Base-by-base conservation (phyloP, 768 basidiomycete species). In the Filobasidium floriforme region DNA sequence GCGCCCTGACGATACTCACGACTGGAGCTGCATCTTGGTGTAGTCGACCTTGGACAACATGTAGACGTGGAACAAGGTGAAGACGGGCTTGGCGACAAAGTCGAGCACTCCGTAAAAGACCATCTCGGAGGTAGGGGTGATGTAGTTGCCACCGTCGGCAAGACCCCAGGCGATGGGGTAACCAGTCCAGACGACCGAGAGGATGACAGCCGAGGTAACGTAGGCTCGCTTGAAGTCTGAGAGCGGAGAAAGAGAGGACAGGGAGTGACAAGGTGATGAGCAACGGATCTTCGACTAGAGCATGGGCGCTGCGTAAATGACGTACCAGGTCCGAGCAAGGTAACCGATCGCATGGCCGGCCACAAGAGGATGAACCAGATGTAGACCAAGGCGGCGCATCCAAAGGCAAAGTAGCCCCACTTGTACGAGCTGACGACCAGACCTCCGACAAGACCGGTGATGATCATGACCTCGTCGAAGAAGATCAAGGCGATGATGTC, bases 111-210 rank as follows among this genome's bases (percentile, higher is more conserved):
- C 84, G 74, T 84, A 85, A 73, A 80, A 82, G 68, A 62, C 46
- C 83, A 84, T 85, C 75, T 85, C 84, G 4, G 79, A 77, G 44
- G 81, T 81, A 28, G 82, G 80, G 5, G 80, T 70, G 71, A 86
- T 85, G 63, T 78, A 79, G 74, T 84, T 82, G 6, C 80, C 79
- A 18, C 84, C 84, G 63, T 85, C 84, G 28, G 81, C 80, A 37
- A 83, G 77, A 59, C 82, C 84, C 85, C 85, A 85, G 28, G 80
- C 80, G 68, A 86, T 81, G 11, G 85, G 75, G 77, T 85, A 85
- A n/a, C 84, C 69, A 65, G 83, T 63, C 82, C 83, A 85, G 69
- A 85, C 78, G 76, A 84, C 80, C n/a, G 81, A 79, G 67, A 86
- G 79, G 77, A 81, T 81, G 15, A 68, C 70, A 2, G 83, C 81